Base-by-base conservation (phyloP, 805 yeast species). In the Saccharomycopsis capsularis region DNA sequence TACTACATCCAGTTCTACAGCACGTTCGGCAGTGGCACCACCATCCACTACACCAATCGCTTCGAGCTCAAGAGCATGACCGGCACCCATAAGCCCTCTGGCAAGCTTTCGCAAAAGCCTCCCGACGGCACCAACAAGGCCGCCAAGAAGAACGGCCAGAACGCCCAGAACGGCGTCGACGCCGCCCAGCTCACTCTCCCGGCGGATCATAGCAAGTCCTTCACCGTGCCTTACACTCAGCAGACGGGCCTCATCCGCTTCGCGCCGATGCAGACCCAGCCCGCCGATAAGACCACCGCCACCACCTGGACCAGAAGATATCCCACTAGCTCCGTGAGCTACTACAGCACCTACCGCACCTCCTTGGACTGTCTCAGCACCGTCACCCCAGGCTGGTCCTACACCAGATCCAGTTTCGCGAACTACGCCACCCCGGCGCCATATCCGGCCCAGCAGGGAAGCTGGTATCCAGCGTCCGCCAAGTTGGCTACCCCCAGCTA, bases 221-320 rank as follows among this genome's bases (percentile, higher is more conserved):
- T 82, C 62, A 62, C 82, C 2, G 68, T 89, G 4, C 76, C 95
- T 2, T 91, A 90, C 67, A 75, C 85, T 3, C 54, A 57, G 58
- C 98, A 91, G 67, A 82, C 91, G 0, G 96, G 96, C 27, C 64
- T 57, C 19, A 78, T 85, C 4, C 76, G 88, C 57, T 86, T 67
- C 63, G 97, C 98, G 1, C 96, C 97, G 46, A 87, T 89, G 96
- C 97, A 90, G 67, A 63, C 71, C 51, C 96, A 88, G 65, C 97
- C 98, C 3, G 85, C 82, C 3, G 60, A 84, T 1, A 68, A 66
- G 6, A 76, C 87, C 29, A 84, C 95, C 0, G 76, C 70, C 30
- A 71, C 82, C 7, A 65, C 81, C 1, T 83, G 90, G 81, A 62
- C 82, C 9, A 74, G 81, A 56, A 70, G 78, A 55, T 81, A 65